Conservation (phyloP, 805 yeast genomes). For the Yarrowia yakushimensis region DNA sequence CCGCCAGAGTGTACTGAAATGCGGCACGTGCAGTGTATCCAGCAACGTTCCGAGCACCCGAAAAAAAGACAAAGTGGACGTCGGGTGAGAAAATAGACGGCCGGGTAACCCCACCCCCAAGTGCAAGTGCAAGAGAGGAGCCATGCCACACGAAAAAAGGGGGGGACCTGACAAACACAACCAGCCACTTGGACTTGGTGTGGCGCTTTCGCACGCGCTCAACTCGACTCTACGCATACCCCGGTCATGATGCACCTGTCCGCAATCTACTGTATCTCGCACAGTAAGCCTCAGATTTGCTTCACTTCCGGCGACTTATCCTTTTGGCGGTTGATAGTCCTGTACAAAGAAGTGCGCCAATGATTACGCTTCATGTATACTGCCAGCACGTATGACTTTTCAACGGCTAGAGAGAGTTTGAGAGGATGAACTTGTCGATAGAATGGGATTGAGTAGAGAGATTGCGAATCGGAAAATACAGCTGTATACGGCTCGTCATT, state of each 20-base stretch:
- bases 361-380: slow-evolving; percentile 12
- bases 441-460: neutral
- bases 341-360: slow-evolving; percentile 20
- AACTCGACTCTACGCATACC: too few species aligned
- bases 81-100: neutral
- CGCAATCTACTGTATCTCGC: neutral
- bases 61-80: slow-evolving; percentile 11
- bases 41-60: slow-evolving; percentile 23
- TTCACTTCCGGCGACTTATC: neutral
- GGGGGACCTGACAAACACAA: too few species aligned
- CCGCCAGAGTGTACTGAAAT: slow-evolving; percentile 18
- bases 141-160: too few species aligned
- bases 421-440: neutral
- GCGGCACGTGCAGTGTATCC: slow-evolving; percentile 19
- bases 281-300: slow-evolving; percentile 9
- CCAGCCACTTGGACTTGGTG: too few species aligned
- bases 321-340: neutral
- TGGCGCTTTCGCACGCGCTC: too few species aligned
- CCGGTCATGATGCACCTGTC: too few species aligned
- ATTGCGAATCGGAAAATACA: neutral
- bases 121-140: too few species aligned
- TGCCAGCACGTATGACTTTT: slow-evolving; percentile 22
- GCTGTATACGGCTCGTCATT: neutral
- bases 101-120: slow-evolving; percentile 23
- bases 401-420: slow-evolving; percentile 14